Conservation (phyloP, 345 rosid genomes). For the Linum lewisii region DNA sequence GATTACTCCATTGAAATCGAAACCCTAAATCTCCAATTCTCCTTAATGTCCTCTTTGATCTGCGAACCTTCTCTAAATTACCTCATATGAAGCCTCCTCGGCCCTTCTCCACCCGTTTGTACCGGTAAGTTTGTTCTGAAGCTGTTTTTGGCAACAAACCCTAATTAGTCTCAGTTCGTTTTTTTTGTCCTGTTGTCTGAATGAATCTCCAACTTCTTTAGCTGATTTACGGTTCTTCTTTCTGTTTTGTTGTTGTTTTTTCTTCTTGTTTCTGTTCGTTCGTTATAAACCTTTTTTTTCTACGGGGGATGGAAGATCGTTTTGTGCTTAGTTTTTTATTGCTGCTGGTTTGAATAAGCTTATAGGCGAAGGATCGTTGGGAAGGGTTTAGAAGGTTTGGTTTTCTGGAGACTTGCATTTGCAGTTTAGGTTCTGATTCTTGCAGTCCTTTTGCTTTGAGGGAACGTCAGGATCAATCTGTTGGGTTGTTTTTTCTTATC, state of each 20-base stretch:
- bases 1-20: constrained; percentile 5
- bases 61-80: constrained; percentile 1
- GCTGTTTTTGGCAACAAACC: constrained; percentile 6
- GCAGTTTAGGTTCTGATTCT: constrained; percentile 12
- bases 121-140: constrained; percentile 27
- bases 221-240: constrained; percentile 26
- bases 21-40: constrained; percentile 11
- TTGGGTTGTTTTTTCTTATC: too few species aligned
- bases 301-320: neutral
- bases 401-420: neutral
- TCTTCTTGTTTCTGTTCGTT: neutral
- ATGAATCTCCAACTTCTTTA: constrained; percentile 6
- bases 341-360: neutral
- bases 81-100: constrained; percentile 50
- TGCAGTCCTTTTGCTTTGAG: constrained; percentile 8
- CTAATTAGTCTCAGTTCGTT: neutral
- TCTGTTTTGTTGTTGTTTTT: constrained; percentile 12
- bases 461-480: neutral
- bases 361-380: too few species aligned
- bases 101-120: constrained; percentile 15
- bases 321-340: neutral
- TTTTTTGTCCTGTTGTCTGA: constrained; percentile 3
- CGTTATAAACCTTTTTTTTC: neutral
- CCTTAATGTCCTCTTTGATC: constrained; percentile 1
- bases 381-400: neutral